A percentile compares a stretch with the other conserved stretches of the same genome.
phyloP scores from a whole-genome alignment of 2,329 filamentous ascomycete genomes.

The Diplodia seriata region DNA sequence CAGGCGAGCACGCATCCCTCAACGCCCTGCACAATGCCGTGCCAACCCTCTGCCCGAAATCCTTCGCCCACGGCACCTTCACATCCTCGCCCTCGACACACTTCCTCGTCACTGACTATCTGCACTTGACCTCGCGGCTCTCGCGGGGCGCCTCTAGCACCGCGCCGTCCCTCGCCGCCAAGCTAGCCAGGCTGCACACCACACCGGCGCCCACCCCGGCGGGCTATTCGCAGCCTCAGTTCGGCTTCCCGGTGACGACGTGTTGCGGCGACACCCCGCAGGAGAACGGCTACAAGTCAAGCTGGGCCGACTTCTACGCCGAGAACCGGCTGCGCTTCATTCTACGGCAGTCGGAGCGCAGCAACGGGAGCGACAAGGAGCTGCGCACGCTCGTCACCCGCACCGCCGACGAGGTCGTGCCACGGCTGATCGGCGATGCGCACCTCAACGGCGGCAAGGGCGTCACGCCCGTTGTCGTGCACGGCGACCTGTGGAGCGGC shows the following conservation, averaged over 20 bases:
- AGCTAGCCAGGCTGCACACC: constrained; percentile 80
- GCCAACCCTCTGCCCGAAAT: constrained; percentile 76
- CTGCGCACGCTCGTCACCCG: constrained; percentile 69
- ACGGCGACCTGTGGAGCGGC: constrained; percentile 94
- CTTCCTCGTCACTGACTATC: constrained; percentile 77
- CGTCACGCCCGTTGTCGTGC: constrained; percentile 79
- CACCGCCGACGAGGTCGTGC: constrained; percentile 71
- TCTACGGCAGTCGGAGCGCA: constrained; percentile 61
- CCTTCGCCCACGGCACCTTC: constrained; percentile 73
- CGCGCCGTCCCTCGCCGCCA: constrained; percentile 67
- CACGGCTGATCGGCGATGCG: constrained; percentile 73
- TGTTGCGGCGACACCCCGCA: constrained; percentile 88
- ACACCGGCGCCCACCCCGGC: constrained; percentile 72
- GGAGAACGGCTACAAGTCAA: constrained; percentile 73
- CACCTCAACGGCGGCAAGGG: constrained; percentile 67
- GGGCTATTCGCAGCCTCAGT: constrained; percentile 67
- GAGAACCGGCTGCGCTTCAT: constrained; percentile 75
- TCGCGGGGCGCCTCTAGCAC: constrained; percentile 54
- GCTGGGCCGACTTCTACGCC: constrained; percentile 88
- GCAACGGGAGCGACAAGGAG: constrained; percentile 69
- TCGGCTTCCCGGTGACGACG: constrained; percentile 84
- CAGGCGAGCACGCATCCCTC: constrained; percentile 82
- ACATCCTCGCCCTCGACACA: constrained; percentile 55
- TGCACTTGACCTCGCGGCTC: constrained; percentile 60
- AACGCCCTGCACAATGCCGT: constrained; percentile 78